These are phyloP conservation scores for Verticillium alfalfae DNA, from an alignment of 2,329 filamentous ascomycete species.

Conservation along the genomic window DNA sequence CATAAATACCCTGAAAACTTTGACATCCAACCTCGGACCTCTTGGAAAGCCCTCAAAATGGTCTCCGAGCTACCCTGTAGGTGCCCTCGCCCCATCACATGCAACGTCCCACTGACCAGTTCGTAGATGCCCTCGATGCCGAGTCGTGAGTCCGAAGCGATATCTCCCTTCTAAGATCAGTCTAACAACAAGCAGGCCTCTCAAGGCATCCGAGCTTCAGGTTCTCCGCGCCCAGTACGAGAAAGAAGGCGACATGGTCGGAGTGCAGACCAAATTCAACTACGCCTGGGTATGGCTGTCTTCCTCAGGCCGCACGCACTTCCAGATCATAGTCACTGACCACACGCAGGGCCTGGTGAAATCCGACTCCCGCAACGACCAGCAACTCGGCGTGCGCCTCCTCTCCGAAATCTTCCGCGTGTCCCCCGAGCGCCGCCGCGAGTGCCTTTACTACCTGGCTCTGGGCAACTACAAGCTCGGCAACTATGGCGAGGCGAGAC, in stretches of 20 bases:
- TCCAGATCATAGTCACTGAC: background rate
- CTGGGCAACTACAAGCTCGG: conserved; percentile 97
- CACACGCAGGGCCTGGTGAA: conserved; percentile 82
- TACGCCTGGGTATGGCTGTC: conserved; percentile 77
- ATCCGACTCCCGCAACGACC: conserved; percentile 75
- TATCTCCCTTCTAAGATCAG: background rate
- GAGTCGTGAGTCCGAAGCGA: conserved; percentile 62
- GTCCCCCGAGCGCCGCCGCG: conserved; percentile 85
- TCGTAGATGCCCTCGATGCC: conserved; percentile 88
- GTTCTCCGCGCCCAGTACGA: conserved; percentile 93
- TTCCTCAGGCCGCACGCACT: background rate
- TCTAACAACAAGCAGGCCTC: conserved; percentile 50
- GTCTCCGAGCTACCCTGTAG: conserved; percentile 44
- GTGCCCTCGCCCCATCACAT: conserved; percentile 13
- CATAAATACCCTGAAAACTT: too few species aligned
- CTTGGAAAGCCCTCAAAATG: conserved; percentile 26
- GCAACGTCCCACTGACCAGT: conserved; percentile 10
- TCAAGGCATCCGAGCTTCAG: conserved; percentile 87
- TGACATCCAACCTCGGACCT: background rate
- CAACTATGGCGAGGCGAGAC: conserved; percentile 90
- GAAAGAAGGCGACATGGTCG: conserved; percentile 95
- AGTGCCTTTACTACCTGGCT: conserved; percentile 97
- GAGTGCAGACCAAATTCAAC: conserved; percentile 98
- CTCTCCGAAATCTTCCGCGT: conserved; percentile 95
- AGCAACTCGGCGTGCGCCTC: conserved; percentile 89